Percentiles rank a stretch among this genome's conserved stretches.
Conservation (phyloP, 495 filamentous ascomycete genomes). For the Hypoxylon lienhwacheense region DNA sequence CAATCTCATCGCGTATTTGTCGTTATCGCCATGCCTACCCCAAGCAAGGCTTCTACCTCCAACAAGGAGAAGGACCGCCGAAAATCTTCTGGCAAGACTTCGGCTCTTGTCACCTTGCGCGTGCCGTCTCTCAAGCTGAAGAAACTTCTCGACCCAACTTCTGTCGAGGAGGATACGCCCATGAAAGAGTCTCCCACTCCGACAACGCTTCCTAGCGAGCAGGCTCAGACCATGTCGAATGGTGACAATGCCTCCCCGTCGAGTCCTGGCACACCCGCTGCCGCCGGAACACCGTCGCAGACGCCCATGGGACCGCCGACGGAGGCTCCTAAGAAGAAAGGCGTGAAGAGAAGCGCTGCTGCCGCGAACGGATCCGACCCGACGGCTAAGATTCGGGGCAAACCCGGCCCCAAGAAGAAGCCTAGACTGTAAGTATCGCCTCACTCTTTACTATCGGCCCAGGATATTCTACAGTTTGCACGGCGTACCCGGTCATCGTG, state of each 20-base stretch:
- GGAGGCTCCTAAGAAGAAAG: slow-evolving; percentile 64
- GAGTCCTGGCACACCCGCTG: slow-evolving; percentile 49
- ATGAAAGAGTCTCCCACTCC: slow-evolving; percentile 37
- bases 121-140: slow-evolving; percentile 45
- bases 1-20: slow-evolving; percentile 10
- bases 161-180: slow-evolving; percentile 48
- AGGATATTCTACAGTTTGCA: background rate
- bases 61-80: slow-evolving; percentile 55
- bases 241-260: slow-evolving; percentile 54
- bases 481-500: background rate
- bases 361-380: slow-evolving; percentile 54
- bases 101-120: slow-evolving; percentile 43
- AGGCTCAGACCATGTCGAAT: slow-evolving; percentile 31
- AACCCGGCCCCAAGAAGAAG: slow-evolving; percentile 96
- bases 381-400: slow-evolving; percentile 72
- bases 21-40: slow-evolving; percentile 43
- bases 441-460: background rate
- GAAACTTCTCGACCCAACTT: slow-evolving; percentile 48
- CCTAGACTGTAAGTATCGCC: slow-evolving; percentile 74
- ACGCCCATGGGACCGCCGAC: slow-evolving; percentile 54
- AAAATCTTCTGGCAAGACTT: slow-evolving; percentile 42
- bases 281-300: slow-evolving; percentile 47
- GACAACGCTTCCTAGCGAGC: slow-evolving; percentile 24
- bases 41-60: slow-evolving; percentile 44
- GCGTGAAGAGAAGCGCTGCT: slow-evolving; percentile 52